Evolutionary conservation across 129 eudicot species (phyloP), one percentile per base, ranked within the genome.

Genomic region (Flaveria robusta): DNA sequence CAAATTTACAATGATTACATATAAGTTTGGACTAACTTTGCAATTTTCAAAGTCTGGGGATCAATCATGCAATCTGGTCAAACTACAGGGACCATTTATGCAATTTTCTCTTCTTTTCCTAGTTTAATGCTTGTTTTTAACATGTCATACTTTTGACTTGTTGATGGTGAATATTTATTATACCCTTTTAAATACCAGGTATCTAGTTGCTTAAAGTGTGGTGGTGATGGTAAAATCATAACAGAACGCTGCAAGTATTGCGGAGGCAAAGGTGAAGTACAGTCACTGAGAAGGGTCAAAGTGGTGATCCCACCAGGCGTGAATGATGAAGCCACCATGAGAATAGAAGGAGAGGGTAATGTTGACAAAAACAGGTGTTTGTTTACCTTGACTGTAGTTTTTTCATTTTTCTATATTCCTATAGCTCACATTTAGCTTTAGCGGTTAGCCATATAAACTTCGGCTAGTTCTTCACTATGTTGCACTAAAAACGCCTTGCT

Each of bases 291-390:
- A 74, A 87, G 71, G 70, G 75, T 93, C 18, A 85, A 80, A 9
- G 84, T 93, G 52, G 87, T 76, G 71, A 78, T 93, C 37, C 98
- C 98, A 5, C 90, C 98, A 54, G 98, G 98, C 34, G 85, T 86
- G 81, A 74, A 49, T 68, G 88, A 91, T 75, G 97, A 91, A 66
- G 86, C 92, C 76, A 87, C 90, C 29, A 87, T 90, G 92, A 75
- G 83, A 74, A 26, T 93, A 46, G 86, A 74, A 81, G 97, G 98
- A 66, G 93, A 93, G 83, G 98, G 98, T 16, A 91, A 88, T 58
- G 11, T 73, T 56, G 91, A 90, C 74, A 71, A 77, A 19, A 82
- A 66, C 81, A 90, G 96, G 98, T 89, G n/a, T 75, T n/a, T n/a
- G n/a, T n/a, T 72, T 3, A 2, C 68, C 22, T 14, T 6, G 7